Evolutionary conservation across 2,329 filamentous ascomycete species (phyloP).

Genomic region (Fusarium pseudograminearum): DNA sequence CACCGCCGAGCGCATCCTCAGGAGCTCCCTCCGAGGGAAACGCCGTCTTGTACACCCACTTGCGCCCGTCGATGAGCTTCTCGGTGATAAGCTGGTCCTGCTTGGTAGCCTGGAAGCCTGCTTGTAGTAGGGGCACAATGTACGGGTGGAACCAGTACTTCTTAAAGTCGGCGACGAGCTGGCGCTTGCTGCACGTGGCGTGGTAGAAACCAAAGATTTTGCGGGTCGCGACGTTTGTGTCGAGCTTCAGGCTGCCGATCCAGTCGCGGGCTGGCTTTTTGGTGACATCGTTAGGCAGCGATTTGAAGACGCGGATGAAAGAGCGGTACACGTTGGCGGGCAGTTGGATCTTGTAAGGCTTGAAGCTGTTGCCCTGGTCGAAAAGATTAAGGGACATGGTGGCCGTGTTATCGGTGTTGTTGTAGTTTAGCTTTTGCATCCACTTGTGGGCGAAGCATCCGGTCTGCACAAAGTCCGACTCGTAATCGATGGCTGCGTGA

Average conservation of each 20-base stretch:
- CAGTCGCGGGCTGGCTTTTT: conserved; percentile 29
- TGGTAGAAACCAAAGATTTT: conserved; percentile 55
- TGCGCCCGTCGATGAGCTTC: conserved; percentile 49
- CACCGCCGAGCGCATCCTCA: conserved; percentile 34
- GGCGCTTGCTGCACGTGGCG: conserved; percentile 55
- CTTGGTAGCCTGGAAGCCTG: conserved; percentile 45
- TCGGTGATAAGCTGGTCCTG: conserved; percentile 42
- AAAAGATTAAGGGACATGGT: too few species aligned
- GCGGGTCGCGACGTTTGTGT: conserved; percentile 48
- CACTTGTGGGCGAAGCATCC: conserved; percentile 29
- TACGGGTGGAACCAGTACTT: conserved; percentile 56
- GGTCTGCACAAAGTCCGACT: conserved; percentile 36
- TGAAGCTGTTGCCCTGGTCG: conserved; percentile 21
- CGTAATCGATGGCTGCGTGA: conserved; percentile 37
- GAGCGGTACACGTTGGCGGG: conserved; percentile 28
- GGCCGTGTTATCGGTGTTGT: conserved; percentile 25
- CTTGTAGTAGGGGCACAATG: conserved; percentile 48
- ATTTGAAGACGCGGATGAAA: conserved; percentile 20
- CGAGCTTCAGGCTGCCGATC: conserved; percentile 20
- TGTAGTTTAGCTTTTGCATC: conserved; percentile 33
- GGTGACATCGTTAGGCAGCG: conserved; percentile 10
- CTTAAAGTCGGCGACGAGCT: conserved; percentile 50
- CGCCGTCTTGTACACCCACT: conserved; percentile 44
- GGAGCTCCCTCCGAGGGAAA: conserved; percentile 17
- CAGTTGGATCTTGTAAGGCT: conserved; percentile 29